A percentile compares a stretch with the other conserved stretches of the same genome.
Conservation (phyloP, 805 yeast genomes). For the Kodamaea kakaduensis region DNA sequence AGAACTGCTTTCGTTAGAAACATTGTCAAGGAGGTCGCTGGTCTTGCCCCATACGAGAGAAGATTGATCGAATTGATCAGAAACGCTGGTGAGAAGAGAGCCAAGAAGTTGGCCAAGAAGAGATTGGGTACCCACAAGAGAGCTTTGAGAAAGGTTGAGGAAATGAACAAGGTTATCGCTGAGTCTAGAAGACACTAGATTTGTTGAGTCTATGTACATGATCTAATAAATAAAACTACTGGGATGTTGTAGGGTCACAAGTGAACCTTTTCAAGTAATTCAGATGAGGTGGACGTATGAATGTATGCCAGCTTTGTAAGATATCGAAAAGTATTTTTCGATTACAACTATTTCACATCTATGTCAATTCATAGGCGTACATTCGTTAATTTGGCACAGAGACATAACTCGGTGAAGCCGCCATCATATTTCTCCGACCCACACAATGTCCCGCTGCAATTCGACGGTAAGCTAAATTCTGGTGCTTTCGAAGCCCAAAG, state of each 20-base stretch:
- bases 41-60: constrained; percentile 99
- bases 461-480: not conserved
- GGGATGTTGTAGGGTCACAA: too few relatives aligned
- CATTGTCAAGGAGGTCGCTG: constrained; percentile 94
- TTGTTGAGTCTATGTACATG: constrained; percentile 15
- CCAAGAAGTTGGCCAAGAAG: constrained; percentile 99
- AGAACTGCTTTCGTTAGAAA: constrained; percentile 95
- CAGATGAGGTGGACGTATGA: too few relatives aligned
- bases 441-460: constrained; percentile 1
- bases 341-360: too few relatives aligned
- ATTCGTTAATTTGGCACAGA: too few relatives aligned
- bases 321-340: too few relatives aligned
- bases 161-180: constrained; percentile 92
- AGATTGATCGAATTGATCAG: constrained; percentile 98
- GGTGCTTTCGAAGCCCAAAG: not conserved
- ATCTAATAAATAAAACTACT: constrained; percentile 10
- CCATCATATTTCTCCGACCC: constrained; percentile 7
- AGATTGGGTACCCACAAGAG: constrained; percentile 99
- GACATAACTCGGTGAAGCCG: constrained; percentile 3
- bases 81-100: constrained; percentile 99
- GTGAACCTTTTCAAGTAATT: too few relatives aligned
- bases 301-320: too few relatives aligned
- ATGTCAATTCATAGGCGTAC: too few relatives aligned
- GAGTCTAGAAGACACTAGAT: constrained; percentile 90
- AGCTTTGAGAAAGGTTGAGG: constrained; percentile 99